Percentiles rank a stretch among this genome's conserved stretches.
These are phyloP conservation scores for Fusarium sp. DNA, from an alignment of 2,329 filamentous ascomycete species.

Conservation along the genomic window DNA sequence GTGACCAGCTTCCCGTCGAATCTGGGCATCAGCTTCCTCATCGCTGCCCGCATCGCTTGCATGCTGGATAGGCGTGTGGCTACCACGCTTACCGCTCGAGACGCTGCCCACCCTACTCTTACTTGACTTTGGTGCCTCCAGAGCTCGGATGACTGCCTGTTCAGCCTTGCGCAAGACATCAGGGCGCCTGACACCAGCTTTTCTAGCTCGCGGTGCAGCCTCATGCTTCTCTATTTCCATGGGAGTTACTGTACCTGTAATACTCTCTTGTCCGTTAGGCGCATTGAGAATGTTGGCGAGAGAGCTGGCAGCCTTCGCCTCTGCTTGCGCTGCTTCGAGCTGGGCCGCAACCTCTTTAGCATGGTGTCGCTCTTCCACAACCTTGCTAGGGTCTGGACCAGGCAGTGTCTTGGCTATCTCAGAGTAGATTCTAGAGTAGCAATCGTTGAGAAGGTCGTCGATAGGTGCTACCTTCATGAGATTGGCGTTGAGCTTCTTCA, in stretches of 20 bases:
- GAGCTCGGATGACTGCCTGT: constrained; percentile 64
- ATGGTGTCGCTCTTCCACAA: constrained; percentile 60
- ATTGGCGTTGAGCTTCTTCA: constrained; percentile 82
- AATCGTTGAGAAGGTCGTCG: constrained; percentile 93
- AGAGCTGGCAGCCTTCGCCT: constrained; percentile 52
- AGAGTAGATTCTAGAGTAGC: constrained; percentile 82
- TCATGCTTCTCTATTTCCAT: constrained; percentile 58
- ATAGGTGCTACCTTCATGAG: constrained; percentile 88
- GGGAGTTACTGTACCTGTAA: constrained; percentile 52
- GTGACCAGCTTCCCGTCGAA: constrained; percentile 52
- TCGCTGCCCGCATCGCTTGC: constrained; percentile 56
- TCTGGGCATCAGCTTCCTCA: constrained; percentile 57
- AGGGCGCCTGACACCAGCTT: constrained; percentile 63
- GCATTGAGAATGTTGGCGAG: constrained; percentile 60
- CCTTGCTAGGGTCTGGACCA: constrained; percentile 59
- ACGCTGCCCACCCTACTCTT: constrained; percentile 65
- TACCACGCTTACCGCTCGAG: constrained; percentile 63
- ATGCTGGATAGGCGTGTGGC: constrained; percentile 54
- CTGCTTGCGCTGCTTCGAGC: constrained; percentile 51
- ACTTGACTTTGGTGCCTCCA: constrained; percentile 62
- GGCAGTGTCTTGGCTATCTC: constrained; percentile 73
- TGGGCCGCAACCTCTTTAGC: constrained; percentile 57
- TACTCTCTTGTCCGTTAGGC: constrained; percentile 55
- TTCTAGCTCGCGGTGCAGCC: constrained; percentile 55
- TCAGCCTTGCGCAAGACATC: constrained; percentile 74